Evolutionary conservation across 164 flowering plant species (phyloP), one percentile per base, ranked within the genome.

Genomic region (Magnolia officinalis): DNA sequence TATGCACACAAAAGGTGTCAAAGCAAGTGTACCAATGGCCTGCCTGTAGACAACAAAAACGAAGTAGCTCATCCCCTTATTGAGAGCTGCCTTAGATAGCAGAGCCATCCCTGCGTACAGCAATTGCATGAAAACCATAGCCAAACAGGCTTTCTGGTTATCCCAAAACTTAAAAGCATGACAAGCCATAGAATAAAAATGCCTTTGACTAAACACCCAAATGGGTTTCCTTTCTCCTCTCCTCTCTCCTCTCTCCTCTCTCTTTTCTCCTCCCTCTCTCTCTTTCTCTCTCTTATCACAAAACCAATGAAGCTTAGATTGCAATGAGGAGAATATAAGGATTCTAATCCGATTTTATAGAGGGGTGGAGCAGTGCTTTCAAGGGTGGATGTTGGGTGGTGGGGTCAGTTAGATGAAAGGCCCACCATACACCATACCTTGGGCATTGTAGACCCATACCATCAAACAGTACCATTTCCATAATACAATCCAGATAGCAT

Each of bases 31-130:
- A 11, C 76, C 83, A 7, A 52, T 70, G 19, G 76, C 80, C 45
- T 81, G 83, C 59, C 83, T 81, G 68, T 81, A 81, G 20, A 67
- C 71, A 1, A 81, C 80, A 52, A 81, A 81, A 50, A 81, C 80
- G 21, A 58, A 72, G 55, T 23, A 49, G 75, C 72, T 81, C 78
- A 81, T 78, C 52, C 83, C 83, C 5, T 59, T 31, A 37, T 72
- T 72, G 10, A 81, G 63, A 18, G 83, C 78, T 63, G 74, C 78
- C 68, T 81, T 81, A 4, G 83, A 78, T 18, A 81, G 76, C 69
- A 81, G 26, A 31, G 71, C 63, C 83, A 81, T 78, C 24, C 83
- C 83, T 59, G 80, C 78, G 78, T 81, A 78, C 58, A 77, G 50
- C 18, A 70, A 66, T 65, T 81, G 80, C 63, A 81, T 75, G 51